A percentile compares a stretch with the other conserved stretches of the same genome.
phyloP scores from a whole-genome alignment of 495 filamentous ascomycete genomes.

The Xanthoparmelia taractica region DNA sequence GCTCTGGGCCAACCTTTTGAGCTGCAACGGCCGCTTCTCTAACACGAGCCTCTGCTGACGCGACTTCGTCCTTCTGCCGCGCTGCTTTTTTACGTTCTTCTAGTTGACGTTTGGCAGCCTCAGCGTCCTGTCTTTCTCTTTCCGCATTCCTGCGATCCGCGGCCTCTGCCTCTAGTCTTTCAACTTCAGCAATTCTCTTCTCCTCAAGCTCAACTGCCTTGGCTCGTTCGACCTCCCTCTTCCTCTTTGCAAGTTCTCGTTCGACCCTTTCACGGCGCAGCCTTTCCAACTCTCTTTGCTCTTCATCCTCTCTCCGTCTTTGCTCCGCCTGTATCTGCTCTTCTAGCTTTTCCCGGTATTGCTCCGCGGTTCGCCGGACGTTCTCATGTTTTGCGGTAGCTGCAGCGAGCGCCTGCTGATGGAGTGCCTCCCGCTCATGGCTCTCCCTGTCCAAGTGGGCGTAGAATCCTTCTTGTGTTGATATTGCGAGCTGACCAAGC shows the following conservation, averaged over 20 bases:
- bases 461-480: slow-evolving; percentile 35
- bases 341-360: slow-evolving; percentile 37
- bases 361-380: slow-evolving; percentile 53
- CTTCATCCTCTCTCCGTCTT: slow-evolving; percentile 37
- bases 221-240: slow-evolving; percentile 23
- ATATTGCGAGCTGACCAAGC: slow-evolving; percentile 29
- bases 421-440: slow-evolving; percentile 38
- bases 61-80: slow-evolving; percentile 25
- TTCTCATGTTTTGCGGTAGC: slow-evolving; percentile 56
- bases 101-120: slow-evolving; percentile 32
- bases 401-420: slow-evolving; percentile 54
- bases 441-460: slow-evolving; percentile 41
- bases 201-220: slow-evolving; percentile 35
- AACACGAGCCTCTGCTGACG: slow-evolving; percentile 8
- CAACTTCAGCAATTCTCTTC: slow-evolving; percentile 25
- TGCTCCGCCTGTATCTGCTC: slow-evolving; percentile 22
- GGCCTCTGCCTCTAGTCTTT: slow-evolving; percentile 23
- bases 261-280: slow-evolving; percentile 36
- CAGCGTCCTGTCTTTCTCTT: slow-evolving; percentile 26
- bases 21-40: not conserved
- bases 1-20: not conserved
- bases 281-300: slow-evolving; percentile 40
- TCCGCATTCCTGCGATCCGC: slow-evolving; percentile 30
- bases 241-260: slow-evolving; percentile 29
- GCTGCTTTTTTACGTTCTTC: slow-evolving; percentile 36